Conservation (phyloP, 805 yeast genomes). For the Diddensiella santjacobensis region DNA sequence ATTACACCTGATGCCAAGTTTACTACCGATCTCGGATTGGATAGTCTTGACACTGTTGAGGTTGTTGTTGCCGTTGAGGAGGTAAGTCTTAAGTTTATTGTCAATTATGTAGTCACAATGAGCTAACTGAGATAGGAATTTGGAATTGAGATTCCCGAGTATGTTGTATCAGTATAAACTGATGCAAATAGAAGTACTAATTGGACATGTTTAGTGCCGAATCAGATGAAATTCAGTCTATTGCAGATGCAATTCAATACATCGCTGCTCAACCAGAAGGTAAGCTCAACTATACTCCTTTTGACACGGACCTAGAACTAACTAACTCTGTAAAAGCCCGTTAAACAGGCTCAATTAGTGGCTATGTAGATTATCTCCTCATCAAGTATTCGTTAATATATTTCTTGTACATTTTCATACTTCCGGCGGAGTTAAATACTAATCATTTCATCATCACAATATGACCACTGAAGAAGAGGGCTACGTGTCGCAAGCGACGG, state of each 20-base stretch:
- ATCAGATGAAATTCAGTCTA: slow-evolving; percentile 84
- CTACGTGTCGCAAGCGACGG: neutral
- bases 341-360: too few relatives aligned
- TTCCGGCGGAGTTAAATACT: too few relatives aligned
- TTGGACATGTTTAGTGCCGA: slow-evolving; percentile 43
- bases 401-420: too few relatives aligned
- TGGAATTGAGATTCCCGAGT: slow-evolving; percentile 52
- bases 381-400: too few relatives aligned
- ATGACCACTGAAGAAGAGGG: slow-evolving; percentile 5
- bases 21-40: slow-evolving; percentile 64
- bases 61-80: slow-evolving; percentile 92
- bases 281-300: too few relatives aligned
- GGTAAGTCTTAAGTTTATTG: neutral
- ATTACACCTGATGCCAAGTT: slow-evolving; percentile 39
- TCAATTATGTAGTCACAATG: neutral
- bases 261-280: slow-evolving; percentile 49
- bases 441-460: neutral
- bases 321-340: too few relatives aligned
- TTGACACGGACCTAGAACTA: too few relatives aligned
- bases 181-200: slow-evolving; percentile 5
- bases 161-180: too few relatives aligned
- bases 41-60: slow-evolving; percentile 89
- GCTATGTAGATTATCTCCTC: too few relatives aligned
- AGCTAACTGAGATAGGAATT: slow-evolving; percentile 41
- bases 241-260: slow-evolving; percentile 82